Conservation (phyloP, 2,329 filamentous ascomycete species). For the Berkeleyomyces basicola region DNA sequence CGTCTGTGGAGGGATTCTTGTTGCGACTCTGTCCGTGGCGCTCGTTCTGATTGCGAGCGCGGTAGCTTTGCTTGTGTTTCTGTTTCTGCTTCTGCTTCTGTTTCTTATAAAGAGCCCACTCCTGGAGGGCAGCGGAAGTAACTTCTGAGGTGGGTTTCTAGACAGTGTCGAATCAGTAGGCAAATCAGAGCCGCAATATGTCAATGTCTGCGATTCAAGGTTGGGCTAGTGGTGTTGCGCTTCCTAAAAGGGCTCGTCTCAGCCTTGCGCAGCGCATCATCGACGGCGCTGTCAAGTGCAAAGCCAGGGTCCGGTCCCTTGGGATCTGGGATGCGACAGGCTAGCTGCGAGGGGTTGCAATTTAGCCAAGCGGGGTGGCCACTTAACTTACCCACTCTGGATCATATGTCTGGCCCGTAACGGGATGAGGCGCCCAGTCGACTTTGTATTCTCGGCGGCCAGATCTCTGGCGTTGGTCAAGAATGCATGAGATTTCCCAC, state of each 20-base stretch:
- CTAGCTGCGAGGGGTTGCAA: neutral
- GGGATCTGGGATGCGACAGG: conserved; percentile 7
- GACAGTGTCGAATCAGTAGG: neutral
- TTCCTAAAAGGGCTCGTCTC: neutral
- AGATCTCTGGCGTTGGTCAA: conserved; percentile 2
- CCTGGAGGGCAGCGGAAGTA: conserved; percentile 1
- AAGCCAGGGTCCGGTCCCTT: neutral
- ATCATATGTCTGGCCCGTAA: conserved; percentile 9
- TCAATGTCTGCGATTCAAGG: neutral
- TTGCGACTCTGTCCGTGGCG: neutral
- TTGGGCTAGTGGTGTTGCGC: neutral
- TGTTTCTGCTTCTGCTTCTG: neutral
- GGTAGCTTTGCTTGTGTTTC: neutral
- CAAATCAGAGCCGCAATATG: neutral
- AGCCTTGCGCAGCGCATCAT: conserved; percentile 1
- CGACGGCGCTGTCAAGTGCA: neutral
- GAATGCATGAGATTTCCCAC: conserved; percentile 12
- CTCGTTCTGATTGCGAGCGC: conserved; percentile 2
- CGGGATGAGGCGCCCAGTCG: conserved; percentile 11
- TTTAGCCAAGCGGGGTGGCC: neutral
- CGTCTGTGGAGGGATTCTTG: neutral
- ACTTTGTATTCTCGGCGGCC: conserved; percentile 10
- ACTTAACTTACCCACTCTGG: conserved; percentile 11
- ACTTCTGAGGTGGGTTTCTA: conserved; percentile 1
- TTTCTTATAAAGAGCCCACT: conserved; percentile 1